Evolutionary conservation across 495 filamentous ascomycete species (phyloP).

Genomic region (Aspergillus sclerotioniger): DNA sequence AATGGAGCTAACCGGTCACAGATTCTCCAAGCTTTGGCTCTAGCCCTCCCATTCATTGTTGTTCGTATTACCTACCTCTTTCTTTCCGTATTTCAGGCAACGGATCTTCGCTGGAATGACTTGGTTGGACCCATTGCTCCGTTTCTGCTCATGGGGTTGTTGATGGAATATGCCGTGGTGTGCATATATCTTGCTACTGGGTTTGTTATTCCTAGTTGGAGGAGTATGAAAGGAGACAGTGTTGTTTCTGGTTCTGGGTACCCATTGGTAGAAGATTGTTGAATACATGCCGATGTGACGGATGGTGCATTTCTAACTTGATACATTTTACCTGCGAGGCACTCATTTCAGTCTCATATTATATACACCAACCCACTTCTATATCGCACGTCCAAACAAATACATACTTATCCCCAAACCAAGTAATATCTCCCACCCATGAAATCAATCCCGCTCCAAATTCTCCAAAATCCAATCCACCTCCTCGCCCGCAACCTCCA

Average conservation of each 20-base stretch:
- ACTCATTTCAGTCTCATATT: no score
- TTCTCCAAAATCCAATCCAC: conserved; percentile 35
- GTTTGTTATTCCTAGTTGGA: conserved; percentile 19
- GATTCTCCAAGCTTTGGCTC: conserved; percentile 18
- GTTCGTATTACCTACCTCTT: conserved; percentile 30
- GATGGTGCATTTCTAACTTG: no score
- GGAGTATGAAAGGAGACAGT: not conserved
- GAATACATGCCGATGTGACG: no score
- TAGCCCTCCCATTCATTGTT: conserved; percentile 29
- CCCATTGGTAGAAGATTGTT: not conserved
- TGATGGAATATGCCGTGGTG: conserved; percentile 34
- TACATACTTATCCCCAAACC: no score
- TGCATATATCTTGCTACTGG: conserved; percentile 27
- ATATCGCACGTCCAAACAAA: not conserved
- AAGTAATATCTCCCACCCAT: no score
- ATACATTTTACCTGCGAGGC: no score
- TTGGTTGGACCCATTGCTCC: conserved; percentile 23
- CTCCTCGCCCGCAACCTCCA: conserved; percentile 37
- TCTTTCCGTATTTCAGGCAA: conserved; percentile 22
- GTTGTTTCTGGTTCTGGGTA: not conserved
- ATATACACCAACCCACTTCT: no score
- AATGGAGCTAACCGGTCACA: not conserved
- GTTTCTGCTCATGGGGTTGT: conserved; percentile 29
- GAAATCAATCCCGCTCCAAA: not conserved
- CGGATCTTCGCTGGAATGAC: conserved; percentile 22